A percentile compares a stretch with the other conserved stretches of the same genome.
phyloP scores from a whole-genome alignment of 148 eudicot genomes.

The Drosera capensis region DNA sequence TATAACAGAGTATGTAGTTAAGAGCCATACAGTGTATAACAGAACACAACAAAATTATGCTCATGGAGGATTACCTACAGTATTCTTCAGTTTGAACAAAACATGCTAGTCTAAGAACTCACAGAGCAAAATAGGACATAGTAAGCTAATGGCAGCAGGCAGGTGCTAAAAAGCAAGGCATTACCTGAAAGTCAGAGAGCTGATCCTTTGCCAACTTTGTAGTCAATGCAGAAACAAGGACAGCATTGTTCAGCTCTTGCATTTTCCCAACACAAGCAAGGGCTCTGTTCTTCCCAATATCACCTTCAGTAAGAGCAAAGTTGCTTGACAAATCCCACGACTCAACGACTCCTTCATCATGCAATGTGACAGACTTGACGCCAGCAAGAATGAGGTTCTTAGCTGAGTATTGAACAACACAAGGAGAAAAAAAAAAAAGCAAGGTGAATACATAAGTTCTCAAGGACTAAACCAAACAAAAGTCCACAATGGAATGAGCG shows the following conservation, averaged over 20 bases:
- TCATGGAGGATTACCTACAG: too few species aligned
- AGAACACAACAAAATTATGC: too few species aligned
- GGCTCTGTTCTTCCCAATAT: conserved; percentile 63
- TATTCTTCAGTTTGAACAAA: too few species aligned
- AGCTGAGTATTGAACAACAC: conserved; percentile 19
- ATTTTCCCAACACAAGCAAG: conserved; percentile 48
- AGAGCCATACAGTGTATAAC: too few species aligned
- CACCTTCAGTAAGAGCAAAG: conserved; percentile 45
- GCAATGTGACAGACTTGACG: conserved; percentile 58
- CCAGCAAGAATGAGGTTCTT: conserved; percentile 70
- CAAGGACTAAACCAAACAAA: too few species aligned
- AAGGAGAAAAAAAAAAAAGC: neutral
- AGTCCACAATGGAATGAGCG: too few species aligned
- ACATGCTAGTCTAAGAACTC: too few species aligned
- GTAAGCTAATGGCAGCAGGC: too few species aligned
- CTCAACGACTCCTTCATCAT: conserved; percentile 54
- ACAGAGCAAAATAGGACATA: too few species aligned
- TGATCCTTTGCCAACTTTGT: conserved; percentile 28
- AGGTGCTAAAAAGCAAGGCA: neutral
- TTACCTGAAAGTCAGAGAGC: conserved; percentile 58
- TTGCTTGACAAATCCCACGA: conserved; percentile 66
- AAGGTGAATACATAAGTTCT: neutral
- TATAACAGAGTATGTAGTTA: too few species aligned
- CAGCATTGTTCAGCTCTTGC: conserved; percentile 67
- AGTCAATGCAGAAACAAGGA: conserved; percentile 37